phyloP scores from a whole-genome alignment of 2,329 filamentous ascomycete genomes.

The Aspergillus tubingensis region DNA sequence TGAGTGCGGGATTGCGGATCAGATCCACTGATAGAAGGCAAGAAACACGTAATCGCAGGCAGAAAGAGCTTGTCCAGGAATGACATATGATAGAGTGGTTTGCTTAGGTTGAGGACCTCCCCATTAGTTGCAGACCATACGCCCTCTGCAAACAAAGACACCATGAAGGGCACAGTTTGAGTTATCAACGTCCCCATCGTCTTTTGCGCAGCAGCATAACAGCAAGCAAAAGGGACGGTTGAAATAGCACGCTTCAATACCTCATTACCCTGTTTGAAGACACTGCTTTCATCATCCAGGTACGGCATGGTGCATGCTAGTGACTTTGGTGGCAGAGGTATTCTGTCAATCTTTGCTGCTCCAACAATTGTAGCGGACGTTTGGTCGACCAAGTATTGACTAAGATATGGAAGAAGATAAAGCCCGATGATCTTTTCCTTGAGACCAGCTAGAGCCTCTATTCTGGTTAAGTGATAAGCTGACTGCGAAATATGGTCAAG shows the following conservation, averaged over 20 bases:
- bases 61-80: slow-evolving; percentile 5
- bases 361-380: neutral
- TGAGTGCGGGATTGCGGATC: no score
- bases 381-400: neutral
- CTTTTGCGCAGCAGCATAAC: neutral
- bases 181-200: neutral
- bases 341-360: neutral
- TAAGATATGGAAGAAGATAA: neutral
- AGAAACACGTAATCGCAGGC: slow-evolving; percentile 7
- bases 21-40: neutral
- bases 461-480: neutral
- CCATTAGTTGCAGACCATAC: slow-evolving; percentile 5
- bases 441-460: neutral
- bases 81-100: slow-evolving; percentile 1
- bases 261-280: neutral
- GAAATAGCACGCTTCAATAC: neutral
- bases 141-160: neutral
- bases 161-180: neutral
- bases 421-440: neutral
- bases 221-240: neutral
- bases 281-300: neutral
- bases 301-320: neutral
- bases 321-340: neutral
- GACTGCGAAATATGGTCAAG: no score
- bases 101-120: neutral